Evolutionary conservation across 106 monocot species (phyloP), one percentile per base, ranked within the genome.

Genomic region (Platanthera zijinensis): DNA sequence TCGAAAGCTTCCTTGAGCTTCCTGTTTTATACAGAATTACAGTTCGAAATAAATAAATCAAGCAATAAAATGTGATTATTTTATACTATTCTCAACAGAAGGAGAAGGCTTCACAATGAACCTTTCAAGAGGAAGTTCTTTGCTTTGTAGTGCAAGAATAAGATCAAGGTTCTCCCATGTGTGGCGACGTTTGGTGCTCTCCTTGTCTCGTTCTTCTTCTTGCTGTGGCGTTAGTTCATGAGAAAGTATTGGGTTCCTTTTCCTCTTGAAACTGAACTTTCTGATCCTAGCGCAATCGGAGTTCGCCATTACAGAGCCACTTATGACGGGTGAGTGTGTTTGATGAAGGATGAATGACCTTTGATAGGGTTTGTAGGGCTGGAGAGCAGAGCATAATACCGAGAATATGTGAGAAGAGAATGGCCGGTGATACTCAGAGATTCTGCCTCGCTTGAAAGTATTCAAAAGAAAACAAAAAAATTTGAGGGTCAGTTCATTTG

Each of bases 101-200:
- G 71, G 57, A 76, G 3, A 67, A 30, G 25, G 52, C 32, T 17
- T 46, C 72, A 50, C 19, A 22, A 64, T 13, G 22, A 15, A 95
- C 95, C 86, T 92, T 82, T 78, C 51, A 32, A 80, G 77, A 18
- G 78, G 54, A 19, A 82, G 54, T n/a, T 87, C 84, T 74, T 85
- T 95, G 79, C 69, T 51, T 52, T 90, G 88, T 47, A 95, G 78
- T 39, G 92, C 85, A 8, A 90, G 88, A 57, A 92, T 84, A 62
- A 95, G 80, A 68, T 92, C 90, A 74, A 95, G 86, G 30, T 87
- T 84, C 25, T 72, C 78, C 95, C 92, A 95, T 11, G 62, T 28
- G 9, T 81, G 74, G 48, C 74, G 10, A 28, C 10, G 52, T 53
- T 64, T 79, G 61, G 52, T 28, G 50, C 83, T 88, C 78, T 88